Evolutionary conservation across 1,139 yeast species (phyloP), one percentile per base, ranked within the genome.

Genomic region (Suhomyces bribrorum): DNA sequence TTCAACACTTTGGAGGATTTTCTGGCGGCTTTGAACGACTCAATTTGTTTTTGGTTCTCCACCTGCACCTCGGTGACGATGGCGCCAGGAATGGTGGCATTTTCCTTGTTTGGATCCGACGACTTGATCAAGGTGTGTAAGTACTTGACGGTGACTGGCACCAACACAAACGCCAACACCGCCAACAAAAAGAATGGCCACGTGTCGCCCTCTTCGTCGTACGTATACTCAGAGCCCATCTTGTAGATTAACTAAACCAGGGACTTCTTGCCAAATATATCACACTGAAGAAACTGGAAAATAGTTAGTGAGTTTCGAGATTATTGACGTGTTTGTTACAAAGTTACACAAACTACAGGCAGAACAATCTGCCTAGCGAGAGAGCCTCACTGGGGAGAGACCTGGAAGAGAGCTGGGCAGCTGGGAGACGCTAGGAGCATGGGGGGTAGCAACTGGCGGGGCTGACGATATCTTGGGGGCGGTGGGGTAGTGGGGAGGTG

Each of bases 121-220:
- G 49, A 37, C 28, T 43, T 38, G 25, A 57, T 27, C 13, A 68
- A 45, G 15, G 63, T 53, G 43, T 55, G 53, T 7, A 76, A 45
- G 48, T 79, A 73, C 32, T 68, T 61, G 13, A 80, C 48, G 1
- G 96, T 84, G 42, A 79, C 57, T 5, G 97, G 97, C 30, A 88
- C 62, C 45, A 88, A 73, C 18, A 82, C 77, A 40, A 70, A 66
- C 28, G 66, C 53, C 37, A 86, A 68, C 40, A 89, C 67, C 2
- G 97, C 92, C 56, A 87, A 66, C 41, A 85, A 79, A 57, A 90
- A 92, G 60, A 84, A 89, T 31, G 98, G 98, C 97, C 97, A 92
- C 5, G 95, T 89, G 55, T 88, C 95, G 32, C 92, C 82, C 53
- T 82, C 80, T 61, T 89, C 97, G 66, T 92, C 98, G 62, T 90